phyloP scores from a whole-genome alignment of 176 grass and related monocot genomes.

The Hsuehochloa calcarea region DNA sequence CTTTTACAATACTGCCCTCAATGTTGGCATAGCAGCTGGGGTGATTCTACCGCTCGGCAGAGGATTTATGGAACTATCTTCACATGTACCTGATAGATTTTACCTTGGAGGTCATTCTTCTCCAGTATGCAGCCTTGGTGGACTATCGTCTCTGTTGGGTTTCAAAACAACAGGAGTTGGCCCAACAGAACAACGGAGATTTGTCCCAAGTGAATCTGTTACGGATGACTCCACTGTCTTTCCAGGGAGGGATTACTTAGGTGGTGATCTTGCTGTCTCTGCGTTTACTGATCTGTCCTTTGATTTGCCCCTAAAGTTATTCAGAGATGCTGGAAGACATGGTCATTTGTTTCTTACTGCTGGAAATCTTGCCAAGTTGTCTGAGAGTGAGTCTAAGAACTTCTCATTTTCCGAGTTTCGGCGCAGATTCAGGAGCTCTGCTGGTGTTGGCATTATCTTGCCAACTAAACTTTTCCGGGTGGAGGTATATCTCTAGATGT shows the following conservation, averaged over 20 bases:
- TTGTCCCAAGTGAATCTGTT: constrained; percentile 31
- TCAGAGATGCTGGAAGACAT: constrained; percentile 66
- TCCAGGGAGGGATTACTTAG: constrained; percentile 45
- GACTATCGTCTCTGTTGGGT: constrained; percentile 58
- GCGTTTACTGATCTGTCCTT: constrained; percentile 82
- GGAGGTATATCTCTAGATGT: constrained; percentile 49
- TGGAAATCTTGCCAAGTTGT: constrained; percentile 61
- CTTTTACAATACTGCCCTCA: constrained; percentile 67
- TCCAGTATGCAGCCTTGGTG: constrained; percentile 53
- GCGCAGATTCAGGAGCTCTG: constrained; percentile 61
- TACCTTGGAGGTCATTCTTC: constrained; percentile 65
- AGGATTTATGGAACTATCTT: constrained; percentile 51
- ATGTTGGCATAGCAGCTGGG: constrained; percentile 64
- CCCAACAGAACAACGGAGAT: constrained; percentile 48
- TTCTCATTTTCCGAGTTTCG: constrained; percentile 47
- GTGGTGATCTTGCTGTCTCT: constrained; percentile 63
- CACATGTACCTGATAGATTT: constrained; percentile 63
- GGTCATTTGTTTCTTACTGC: constrained; percentile 67
- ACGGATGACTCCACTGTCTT: constrained; percentile 22
- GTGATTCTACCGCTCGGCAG: constrained; percentile 56
- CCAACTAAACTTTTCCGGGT: constrained; percentile 57
- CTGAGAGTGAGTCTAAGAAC: constrained; percentile 50
- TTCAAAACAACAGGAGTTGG: constrained; percentile 71
- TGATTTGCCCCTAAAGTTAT: constrained; percentile 66
- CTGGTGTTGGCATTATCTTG: constrained; percentile 65